phyloP scores from a whole-genome alignment of 23 red algal species.

The Rhodosorus marinus region DNA sequence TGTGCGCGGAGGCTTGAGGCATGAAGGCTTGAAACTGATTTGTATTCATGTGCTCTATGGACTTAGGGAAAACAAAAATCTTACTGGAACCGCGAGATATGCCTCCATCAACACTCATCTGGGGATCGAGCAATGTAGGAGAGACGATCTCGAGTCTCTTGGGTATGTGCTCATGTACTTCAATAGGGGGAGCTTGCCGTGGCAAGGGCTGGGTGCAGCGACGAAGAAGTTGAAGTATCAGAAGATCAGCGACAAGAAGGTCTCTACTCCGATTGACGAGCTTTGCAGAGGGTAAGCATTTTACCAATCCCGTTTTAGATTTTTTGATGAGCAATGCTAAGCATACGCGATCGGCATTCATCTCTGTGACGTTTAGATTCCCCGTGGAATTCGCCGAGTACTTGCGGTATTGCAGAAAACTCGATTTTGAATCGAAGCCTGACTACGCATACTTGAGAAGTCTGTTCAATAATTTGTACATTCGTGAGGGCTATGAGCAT shows the following conservation, averaged over 20 bases:
- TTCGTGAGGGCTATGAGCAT: slow-evolving; percentile 65
- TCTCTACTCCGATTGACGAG: slow-evolving; percentile 75
- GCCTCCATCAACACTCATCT: slow-evolving; percentile 98
- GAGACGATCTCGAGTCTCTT: slow-evolving; percentile 96
- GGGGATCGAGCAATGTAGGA: slow-evolving; percentile 88
- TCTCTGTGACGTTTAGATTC: too few relatives aligned
- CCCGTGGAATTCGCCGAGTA: slow-evolving; percentile 88
- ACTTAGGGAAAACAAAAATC: slow-evolving; percentile 99
- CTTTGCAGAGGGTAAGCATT: slow-evolving; percentile 74
- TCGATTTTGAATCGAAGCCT: slow-evolving; percentile 84
- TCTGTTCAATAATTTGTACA: slow-evolving; percentile 72
- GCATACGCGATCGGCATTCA: too few relatives aligned
- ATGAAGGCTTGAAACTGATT: too few relatives aligned
- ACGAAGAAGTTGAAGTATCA: slow-evolving; percentile 99
- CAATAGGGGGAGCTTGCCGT: slow-evolving; percentile 82
- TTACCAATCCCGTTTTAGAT: too few relatives aligned
- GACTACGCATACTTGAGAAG: slow-evolving; percentile 86
- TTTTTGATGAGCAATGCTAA: too few relatives aligned
- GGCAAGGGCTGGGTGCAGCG: slow-evolving; percentile 87
- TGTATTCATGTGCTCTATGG: too few relatives aligned
- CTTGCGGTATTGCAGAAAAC: slow-evolving; percentile 74
- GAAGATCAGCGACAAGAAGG: slow-evolving; percentile 94
- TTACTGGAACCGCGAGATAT: slow-evolving; percentile 95
- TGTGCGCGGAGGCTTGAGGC: too few relatives aligned
- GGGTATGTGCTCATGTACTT: slow-evolving; percentile 99